phyloP scores from a whole-genome alignment of 148 eudicot species.

The Dysphania ambrosioides region DNA sequence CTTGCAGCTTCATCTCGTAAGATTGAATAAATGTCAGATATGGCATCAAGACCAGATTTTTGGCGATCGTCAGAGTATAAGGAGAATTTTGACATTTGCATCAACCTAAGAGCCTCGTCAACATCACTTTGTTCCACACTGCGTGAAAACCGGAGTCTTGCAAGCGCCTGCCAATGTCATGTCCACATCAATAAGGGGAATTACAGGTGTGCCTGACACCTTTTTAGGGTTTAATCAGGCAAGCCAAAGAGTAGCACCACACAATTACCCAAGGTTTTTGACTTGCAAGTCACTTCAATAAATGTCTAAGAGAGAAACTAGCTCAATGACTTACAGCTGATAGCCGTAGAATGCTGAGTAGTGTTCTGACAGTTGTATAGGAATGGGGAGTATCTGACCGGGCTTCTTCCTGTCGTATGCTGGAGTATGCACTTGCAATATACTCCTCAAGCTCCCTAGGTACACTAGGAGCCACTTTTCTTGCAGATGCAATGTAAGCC shows the following conservation, averaged over 20 bases:
- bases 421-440: slow-evolving; percentile 88
- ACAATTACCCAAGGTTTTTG: not conserved
- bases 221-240: no score
- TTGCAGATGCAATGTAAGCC: slow-evolving; percentile 92
- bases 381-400: slow-evolving; percentile 87
- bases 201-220: not conserved
- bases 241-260: no score
- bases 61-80: slow-evolving; percentile 95
- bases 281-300: slow-evolving; percentile 2
- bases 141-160: slow-evolving; percentile 86
- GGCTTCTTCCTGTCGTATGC: slow-evolving; percentile 93
- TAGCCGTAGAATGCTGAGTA: slow-evolving; percentile 94
- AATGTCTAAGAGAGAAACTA: not conserved
- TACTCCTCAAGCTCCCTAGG: slow-evolving; percentile 92
- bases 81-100: slow-evolving; percentile 99
- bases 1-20: slow-evolving; percentile 96
- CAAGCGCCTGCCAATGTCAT: slow-evolving; percentile 62
- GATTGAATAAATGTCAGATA: slow-evolving; percentile 92
- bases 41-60: slow-evolving; percentile 91
- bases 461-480: slow-evolving; percentile 74
- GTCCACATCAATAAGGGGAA: not conserved
- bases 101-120: slow-evolving; percentile 86
- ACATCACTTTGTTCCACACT: slow-evolving; percentile 94
- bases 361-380: slow-evolving; percentile 89
- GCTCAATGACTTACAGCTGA: slow-evolving; percentile 72